Percentiles rank a stretch among this genome's conserved stretches.
These are phyloP conservation scores for Davidsoniella neocaledoniae DNA, from an alignment of 2,329 filamentous ascomycete genomes.

Conservation along the genomic window DNA sequence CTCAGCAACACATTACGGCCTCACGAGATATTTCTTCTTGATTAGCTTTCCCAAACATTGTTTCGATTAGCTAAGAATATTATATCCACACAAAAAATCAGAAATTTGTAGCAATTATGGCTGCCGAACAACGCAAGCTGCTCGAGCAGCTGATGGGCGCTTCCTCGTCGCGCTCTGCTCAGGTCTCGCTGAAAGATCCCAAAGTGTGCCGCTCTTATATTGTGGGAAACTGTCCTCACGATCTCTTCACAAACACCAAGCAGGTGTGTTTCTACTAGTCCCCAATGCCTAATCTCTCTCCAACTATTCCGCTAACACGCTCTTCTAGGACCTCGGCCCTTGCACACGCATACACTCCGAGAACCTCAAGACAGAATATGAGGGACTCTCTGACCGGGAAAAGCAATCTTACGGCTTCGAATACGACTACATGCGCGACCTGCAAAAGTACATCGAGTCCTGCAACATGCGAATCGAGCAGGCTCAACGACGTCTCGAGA, in stretches of 20 bases:
- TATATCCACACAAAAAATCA: neutral
- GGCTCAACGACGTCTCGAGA: constrained; percentile 79
- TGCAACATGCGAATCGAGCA: constrained; percentile 88
- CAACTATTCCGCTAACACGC: neutral
- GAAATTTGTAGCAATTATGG: constrained; percentile 39
- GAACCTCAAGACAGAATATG: constrained; percentile 76
- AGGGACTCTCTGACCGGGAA: constrained; percentile 51
- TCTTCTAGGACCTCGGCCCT: constrained; percentile 54
- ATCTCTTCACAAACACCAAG: constrained; percentile 99
- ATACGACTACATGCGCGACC: constrained; percentile 89
- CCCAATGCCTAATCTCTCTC: neutral
- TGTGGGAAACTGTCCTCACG: constrained; percentile 86
- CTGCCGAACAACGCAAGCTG: constrained; percentile 93
- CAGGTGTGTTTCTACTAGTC: constrained; percentile 27
- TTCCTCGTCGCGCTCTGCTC: constrained; percentile 56
- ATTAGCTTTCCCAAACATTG: too few species aligned
- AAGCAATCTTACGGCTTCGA: constrained; percentile 76
- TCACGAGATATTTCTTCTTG: too few species aligned
- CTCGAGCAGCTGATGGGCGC: constrained; percentile 91
- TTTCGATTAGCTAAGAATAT: neutral
- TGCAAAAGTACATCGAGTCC: constrained; percentile 92
- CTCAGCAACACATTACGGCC: neutral
- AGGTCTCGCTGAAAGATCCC: constrained; percentile 75
- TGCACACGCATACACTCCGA: constrained; percentile 84
- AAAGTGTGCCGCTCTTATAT: constrained; percentile 94